These are phyloP conservation scores for Breynia disticha DNA, from an alignment of 441 rosid species.

Conservation along the genomic window DNA sequence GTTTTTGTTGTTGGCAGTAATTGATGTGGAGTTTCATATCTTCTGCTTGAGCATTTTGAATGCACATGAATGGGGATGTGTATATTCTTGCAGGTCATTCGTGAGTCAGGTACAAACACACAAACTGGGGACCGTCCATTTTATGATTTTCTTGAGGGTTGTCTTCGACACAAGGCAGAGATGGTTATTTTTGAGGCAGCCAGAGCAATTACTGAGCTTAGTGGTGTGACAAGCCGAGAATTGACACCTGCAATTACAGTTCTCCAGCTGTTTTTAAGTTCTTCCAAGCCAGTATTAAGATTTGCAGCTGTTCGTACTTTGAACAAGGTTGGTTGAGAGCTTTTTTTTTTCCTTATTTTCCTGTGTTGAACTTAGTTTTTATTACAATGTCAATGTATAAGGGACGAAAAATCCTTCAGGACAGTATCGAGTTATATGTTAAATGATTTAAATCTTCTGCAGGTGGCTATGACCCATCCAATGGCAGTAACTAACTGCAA, in stretches of 20 bases:
- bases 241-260: slow-evolving; percentile 98
- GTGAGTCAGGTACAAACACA: slow-evolving; percentile 55
- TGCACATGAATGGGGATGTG: slow-evolving; percentile 1
- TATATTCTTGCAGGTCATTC: slow-evolving; percentile 55
- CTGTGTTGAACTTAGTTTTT: no score
- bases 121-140: slow-evolving; percentile 93
- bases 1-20: slow-evolving; percentile 21
- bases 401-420: neutral
- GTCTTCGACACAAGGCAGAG: slow-evolving; percentile 93
- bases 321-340: slow-evolving; percentile 59
- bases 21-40: no score
- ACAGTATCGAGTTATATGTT: neutral
- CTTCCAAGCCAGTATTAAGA: slow-evolving; percentile 90
- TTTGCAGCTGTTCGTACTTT: slow-evolving; percentile 97
- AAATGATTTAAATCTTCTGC: slow-evolving; percentile 18
- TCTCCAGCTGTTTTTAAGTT: slow-evolving; percentile 90
- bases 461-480: slow-evolving; percentile 99
- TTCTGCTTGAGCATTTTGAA: neutral
- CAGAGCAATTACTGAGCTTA: slow-evolving; percentile 95
- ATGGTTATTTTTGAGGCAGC: slow-evolving; percentile 99
- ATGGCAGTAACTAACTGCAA: slow-evolving; percentile 98
- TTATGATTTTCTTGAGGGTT: slow-evolving; percentile 90
- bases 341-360: neutral
- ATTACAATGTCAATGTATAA: no score
- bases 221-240: slow-evolving; percentile 80